Evolutionary conservation across 2,329 filamentous ascomycete genomes (phyloP), one percentile per base, ranked within the genome.

Genomic region (Penicillium oxalicum): DNA sequence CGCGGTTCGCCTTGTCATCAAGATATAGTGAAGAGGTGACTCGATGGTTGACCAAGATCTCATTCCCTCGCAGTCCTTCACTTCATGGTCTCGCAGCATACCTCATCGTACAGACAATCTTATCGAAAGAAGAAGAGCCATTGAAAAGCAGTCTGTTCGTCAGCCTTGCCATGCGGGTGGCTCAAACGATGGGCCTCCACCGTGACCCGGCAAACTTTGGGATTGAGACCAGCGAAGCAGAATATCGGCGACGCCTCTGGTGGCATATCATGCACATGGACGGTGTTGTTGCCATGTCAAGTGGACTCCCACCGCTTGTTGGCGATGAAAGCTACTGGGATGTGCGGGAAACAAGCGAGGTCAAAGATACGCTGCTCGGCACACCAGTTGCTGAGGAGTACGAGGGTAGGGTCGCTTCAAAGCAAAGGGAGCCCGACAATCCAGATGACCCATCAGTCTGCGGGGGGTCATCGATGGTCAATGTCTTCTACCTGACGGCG

Each of bases 241-340:
- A 76, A 53, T 66, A 70, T 37, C 64, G 73, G 26, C 66, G 73
- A 43, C 65, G 73, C 12, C 60, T 76, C 43, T 76, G 73, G 73
- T 75, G 72, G 71, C 73, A 75, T 51, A 73, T 76, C 33, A 69
- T 75, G 26, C 70, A 75, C 39, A 73, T 74, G 62, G 72, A 75
- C 52, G 63, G 72, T n/a, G 67, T 74, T 9, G 69, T 76, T n/a
- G 70, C 74, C 2, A 74, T 76, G 63, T 73, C 74, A 4, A 74
- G 72, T 42, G 74, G 74, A 2, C 60, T 76, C 9, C 73, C 73
- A 5, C 73, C 74, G 7, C 58, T 75, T 25, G 69, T 76, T 11
- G 68, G 68, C 33, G 72, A 74, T 34, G 73, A 76, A 45, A 70
- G 70, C 42, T 75, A 72, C 35, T 76, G 71, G 66, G 73, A 77